A percentile compares a stretch with the other conserved stretches of the same genome.
These are phyloP conservation scores for Phytophthora aleatoria DNA, from an alignment of 352 stramenopile species.

Conservation along the genomic window DNA sequence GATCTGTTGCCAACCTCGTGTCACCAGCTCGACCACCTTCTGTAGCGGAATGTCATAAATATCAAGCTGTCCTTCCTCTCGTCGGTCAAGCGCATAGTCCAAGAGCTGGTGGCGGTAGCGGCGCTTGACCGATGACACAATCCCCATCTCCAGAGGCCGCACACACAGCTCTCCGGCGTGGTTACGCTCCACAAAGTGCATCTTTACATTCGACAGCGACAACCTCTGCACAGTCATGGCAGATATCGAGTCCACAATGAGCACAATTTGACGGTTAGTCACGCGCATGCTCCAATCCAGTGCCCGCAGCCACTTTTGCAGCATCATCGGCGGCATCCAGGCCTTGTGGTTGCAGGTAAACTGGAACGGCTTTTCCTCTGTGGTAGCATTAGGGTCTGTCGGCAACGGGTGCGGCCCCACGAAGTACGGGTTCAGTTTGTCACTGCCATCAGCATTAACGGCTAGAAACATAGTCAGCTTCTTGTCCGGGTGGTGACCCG, in stretches of 20 bases:
- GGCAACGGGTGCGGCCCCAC: slow-evolving; percentile 48
- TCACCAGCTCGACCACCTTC: slow-evolving; percentile 67
- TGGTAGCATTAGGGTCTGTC: slow-evolving; percentile 3
- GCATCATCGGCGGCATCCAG: slow-evolving; percentile 75
- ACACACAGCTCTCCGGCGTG: slow-evolving; percentile 48
- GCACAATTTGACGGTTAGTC: slow-evolving; percentile 67
- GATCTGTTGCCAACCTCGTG: slow-evolving; percentile 58
- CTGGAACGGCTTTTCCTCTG: slow-evolving; percentile 44
- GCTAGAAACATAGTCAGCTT: slow-evolving; percentile 70
- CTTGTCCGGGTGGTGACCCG: slow-evolving; percentile 37
- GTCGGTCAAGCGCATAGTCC: slow-evolving; percentile 47
- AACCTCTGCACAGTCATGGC: slow-evolving; percentile 64
- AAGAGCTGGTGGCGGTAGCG: slow-evolving; percentile 62
- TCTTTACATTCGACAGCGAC: slow-evolving; percentile 64
- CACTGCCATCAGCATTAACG: slow-evolving; percentile 69
- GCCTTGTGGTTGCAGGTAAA: slow-evolving; percentile 75
- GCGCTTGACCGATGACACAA: slow-evolving; percentile 57
- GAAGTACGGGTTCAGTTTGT: slow-evolving; percentile 74
- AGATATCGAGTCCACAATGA: slow-evolving; percentile 66
- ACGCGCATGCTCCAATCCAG: slow-evolving; percentile 84
- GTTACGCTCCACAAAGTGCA: slow-evolving; percentile 53
- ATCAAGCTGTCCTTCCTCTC: slow-evolving; percentile 38
- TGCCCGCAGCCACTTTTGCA: slow-evolving; percentile 78
- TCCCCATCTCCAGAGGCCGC: slow-evolving; percentile 41
- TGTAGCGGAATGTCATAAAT: slow-evolving; percentile 52